These are phyloP conservation scores for Strobilomyces confusus DNA, from an alignment of 768 basidiomycete species.

Conservation along the genomic window DNA sequence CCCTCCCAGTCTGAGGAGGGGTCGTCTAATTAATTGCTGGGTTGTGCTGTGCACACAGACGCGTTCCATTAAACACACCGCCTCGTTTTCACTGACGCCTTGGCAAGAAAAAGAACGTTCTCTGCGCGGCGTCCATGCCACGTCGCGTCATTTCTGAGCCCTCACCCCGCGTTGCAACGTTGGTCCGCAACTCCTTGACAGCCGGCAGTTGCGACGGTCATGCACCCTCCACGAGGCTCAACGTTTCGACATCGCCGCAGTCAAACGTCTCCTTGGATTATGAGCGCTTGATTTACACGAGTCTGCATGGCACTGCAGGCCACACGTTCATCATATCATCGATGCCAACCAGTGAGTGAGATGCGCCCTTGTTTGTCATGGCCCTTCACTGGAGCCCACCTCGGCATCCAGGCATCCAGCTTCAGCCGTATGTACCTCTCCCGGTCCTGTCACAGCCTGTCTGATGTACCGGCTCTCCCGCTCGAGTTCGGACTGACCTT, in stretches of 20 bases:
- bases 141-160: neutral
- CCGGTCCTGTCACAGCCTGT: too few species aligned
- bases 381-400: neutral
- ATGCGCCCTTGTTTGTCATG: neutral
- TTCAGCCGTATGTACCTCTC: neutral
- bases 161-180: neutral
- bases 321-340: neutral
- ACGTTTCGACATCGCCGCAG: neutral
- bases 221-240: neutral
- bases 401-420: neutral
- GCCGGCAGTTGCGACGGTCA: neutral
- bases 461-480: too few species aligned
- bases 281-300: neutral
- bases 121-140: too few species aligned
- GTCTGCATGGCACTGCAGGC: neutral
- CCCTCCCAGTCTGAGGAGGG: slow-evolving; percentile 6
- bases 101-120: neutral
- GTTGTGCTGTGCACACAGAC: too few species aligned
- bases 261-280: neutral
- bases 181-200: neutral
- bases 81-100: neutral
- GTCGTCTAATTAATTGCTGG: neutral
- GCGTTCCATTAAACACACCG: neutral
- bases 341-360: neutral
- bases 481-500: too few species aligned